Base-by-base conservation (phyloP, 2,329 filamentous ascomycete genomes). In the Penicillium sp. region DNA sequence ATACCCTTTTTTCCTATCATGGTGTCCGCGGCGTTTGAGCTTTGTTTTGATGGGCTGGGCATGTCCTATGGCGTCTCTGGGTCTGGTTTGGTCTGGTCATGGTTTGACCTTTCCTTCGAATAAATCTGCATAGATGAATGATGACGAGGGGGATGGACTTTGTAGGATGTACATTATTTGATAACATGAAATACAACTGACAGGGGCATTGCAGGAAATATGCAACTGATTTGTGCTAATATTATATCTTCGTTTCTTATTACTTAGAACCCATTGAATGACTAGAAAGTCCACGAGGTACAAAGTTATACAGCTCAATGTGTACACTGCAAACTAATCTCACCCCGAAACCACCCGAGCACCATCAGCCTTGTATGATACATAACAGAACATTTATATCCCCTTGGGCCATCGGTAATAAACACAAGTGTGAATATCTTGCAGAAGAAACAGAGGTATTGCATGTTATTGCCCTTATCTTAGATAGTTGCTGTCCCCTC, bases 51-150 rank as follows among this genome's bases (percentile, higher is more conserved):
- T 43, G 48, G 48, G 48, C n/a, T 50, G 53, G 26, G 47, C 41
- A 48, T 58, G 54, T 60, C 30, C 61, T 45, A 61, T 36, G 61
- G 61, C 63, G 61, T 63, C 51, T 61, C 28, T 51, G 57, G 59
- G 52, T 59, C 36, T 59, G 56, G 57, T 59, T 28, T 50, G 56
- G 53, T 52, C 53, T 57, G 52, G 43, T 53, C 50, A 45, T 50
- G 36, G 35, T 46, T 41, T 56, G 53, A 42, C 38, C 51, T 36
- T 41, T 36, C 49, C 43, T 44, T 38, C 49, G 47, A 53, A 62
- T 55, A 54, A 56, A 59, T 58, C 63, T 65, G 63, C 63, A 66
- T 66, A 66, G 63, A 65, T 65, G 63, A 65, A 62, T 64, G 63
- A 63, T 60, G 63, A 64, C 42, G 38, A 38, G 57, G 61, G 52